Evolutionary conservation across 164 flowering plant species (phyloP), one percentile per base, ranked within the genome.

Genomic region (Dillenia suffruticosa): DNA sequence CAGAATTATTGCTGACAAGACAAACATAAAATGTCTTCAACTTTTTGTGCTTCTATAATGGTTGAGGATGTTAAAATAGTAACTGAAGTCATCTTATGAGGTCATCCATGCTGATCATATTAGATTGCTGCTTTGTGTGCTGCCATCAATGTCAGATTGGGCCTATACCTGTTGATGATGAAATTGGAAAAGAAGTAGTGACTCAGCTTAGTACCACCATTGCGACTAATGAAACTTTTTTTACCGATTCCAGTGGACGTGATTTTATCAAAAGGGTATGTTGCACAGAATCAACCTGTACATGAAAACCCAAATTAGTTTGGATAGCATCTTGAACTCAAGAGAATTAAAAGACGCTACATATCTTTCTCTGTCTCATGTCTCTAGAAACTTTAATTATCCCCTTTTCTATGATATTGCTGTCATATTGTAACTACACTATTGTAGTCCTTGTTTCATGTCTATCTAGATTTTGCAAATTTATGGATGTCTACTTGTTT

Each of bases 241-340:
- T 77, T 68, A 93, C 98, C 46, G 98, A 93, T 76, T 90, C 98
- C 10, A 90, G 81, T 75, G 98, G 98, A n/a, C 86, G 98, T 54
- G 98, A 93, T 66, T 94, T 91, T 70, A 79, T 94, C 46, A 84
- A 79, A 82, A 82, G 99, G 86, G 99, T 94, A 78, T 58, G 78
- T 60, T 40, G 32, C 22, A 13, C 22, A 45, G 40, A 26, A 26
- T 26, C 40, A 26, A 26, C 40, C 40, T 26, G 40, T 5, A 26
- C 40, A 26, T 26, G 40, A 26, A 26, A 26, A 26, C 40, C 40
- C 2, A 2, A 26, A 26, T 26, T 26, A 26, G 40, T 26, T 26
- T 26, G 40, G 40, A 26, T 26, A 26, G 40, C 40, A 26, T 26
- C 40, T 26, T 26, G 40, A 26, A 26, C 40, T 26, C 40, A 26